Percentiles rank a stretch among this genome's conserved stretches.
phyloP scores from a whole-genome alignment of 176 grass and related monocot species.

The Typha latifolia region DNA sequence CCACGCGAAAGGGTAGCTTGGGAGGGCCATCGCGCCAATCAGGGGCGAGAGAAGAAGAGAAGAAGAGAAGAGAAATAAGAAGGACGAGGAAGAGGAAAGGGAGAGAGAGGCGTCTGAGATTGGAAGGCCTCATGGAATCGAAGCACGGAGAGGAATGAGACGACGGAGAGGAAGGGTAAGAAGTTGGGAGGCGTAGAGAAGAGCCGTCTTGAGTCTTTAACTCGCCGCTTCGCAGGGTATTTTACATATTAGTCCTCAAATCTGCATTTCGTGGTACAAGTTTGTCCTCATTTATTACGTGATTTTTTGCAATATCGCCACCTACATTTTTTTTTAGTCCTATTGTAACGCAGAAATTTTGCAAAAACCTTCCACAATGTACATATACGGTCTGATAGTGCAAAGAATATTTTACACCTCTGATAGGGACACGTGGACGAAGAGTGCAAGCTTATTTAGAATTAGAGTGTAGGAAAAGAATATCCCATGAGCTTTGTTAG shows the following conservation, averaged over 20 bases:
- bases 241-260: neutral
- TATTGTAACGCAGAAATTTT: no score
- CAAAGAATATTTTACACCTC: no score
- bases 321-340: no score
- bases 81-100: slow-evolving; percentile 6
- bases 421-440: no score
- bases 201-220: neutral
- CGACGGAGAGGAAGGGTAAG: neutral
- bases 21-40: neutral
- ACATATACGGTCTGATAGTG: no score
- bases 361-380: no score
- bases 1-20: slow-evolving; percentile 36
- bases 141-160: neutral
- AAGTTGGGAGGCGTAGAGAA: neutral
- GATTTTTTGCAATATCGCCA: no score
- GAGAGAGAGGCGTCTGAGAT: slow-evolving; percentile 23
- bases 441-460: no score
- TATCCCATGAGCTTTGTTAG: no score
- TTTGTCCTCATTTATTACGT: no score
- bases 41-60: slow-evolving; percentile 6
- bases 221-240: neutral
- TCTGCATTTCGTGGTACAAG: no score
- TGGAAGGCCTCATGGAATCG: slow-evolving; percentile 30
- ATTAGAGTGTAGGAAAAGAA: no score
- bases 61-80: slow-evolving; percentile 11